These are phyloP conservation scores for Naganishia friedmannii DNA, from an alignment of 768 basidiomycete species.

Conservation along the genomic window DNA sequence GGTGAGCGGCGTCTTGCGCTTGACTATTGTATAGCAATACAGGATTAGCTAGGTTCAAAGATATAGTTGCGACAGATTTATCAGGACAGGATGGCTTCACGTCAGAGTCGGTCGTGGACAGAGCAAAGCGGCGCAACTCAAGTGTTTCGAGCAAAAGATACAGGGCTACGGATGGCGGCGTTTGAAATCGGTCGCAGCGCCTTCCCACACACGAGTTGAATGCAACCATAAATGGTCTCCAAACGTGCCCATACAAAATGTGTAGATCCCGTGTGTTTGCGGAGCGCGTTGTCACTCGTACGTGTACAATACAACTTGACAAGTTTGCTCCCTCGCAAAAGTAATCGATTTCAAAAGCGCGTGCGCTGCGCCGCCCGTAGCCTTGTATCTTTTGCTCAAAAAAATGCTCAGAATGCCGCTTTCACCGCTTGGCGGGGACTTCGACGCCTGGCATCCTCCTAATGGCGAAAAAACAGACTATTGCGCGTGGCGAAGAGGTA, in stretches of 20 bases:
- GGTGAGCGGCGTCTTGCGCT: slow-evolving; percentile 21
- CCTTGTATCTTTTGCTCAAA: slow-evolving; percentile 20
- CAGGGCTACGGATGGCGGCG: slow-evolving; percentile 5
- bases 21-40: background rate
- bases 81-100: background rate
- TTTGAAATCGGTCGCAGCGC: slow-evolving; percentile 1
- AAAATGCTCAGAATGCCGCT: background rate
- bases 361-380: background rate
- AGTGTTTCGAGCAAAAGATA: slow-evolving; percentile 12
- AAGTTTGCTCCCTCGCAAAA: background rate
- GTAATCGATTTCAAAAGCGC: background rate
- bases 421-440: background rate
- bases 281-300: background rate
- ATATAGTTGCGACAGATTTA: background rate
- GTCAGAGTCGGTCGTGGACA: background rate
- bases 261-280: slow-evolving; percentile 3
- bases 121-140: background rate
- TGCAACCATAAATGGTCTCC: background rate
- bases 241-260: background rate
- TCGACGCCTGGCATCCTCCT: background rate
- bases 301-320: slow-evolving; percentile 19
- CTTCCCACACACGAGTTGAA: background rate
- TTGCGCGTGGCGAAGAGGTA: background rate
- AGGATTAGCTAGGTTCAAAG: background rate
- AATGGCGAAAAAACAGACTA: background rate